A percentile compares a stretch with the other conserved stretches of the same genome.
Evolutionary conservation across 1,284 basidiomycete genomes (phyloP).

Genomic region (Boletus hoseneyae): DNA sequence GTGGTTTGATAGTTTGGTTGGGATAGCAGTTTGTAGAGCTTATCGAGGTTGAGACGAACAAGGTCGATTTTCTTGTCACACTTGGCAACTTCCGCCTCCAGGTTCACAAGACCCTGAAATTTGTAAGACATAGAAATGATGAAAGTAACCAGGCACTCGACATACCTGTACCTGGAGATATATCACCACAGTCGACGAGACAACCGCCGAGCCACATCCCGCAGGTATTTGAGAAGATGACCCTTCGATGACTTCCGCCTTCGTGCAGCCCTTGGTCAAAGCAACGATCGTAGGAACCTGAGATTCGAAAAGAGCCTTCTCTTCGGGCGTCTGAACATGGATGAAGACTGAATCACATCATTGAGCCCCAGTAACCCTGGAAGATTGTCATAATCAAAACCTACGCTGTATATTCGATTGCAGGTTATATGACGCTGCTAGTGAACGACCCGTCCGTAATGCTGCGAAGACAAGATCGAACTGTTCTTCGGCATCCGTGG

Average conservation of each 20-base stretch:
- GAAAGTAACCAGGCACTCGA: conserved; percentile 1
- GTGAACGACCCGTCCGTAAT: conserved; percentile 78
- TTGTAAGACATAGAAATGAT: neutral
- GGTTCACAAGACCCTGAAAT: conserved; percentile 75
- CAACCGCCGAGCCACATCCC: conserved; percentile 84
- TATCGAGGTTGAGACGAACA: conserved; percentile 66
- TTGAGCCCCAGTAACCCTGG: conserved; percentile 1
- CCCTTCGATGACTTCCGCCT: conserved; percentile 56
- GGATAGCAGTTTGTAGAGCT: conserved; percentile 71
- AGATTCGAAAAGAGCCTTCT: conserved; percentile 63
- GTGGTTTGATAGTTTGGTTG: conserved; percentile 77
- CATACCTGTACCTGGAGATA: conserved; percentile 83
- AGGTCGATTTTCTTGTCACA: conserved; percentile 84
- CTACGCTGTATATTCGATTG: conserved; percentile 83
- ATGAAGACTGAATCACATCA: conserved; percentile 65
- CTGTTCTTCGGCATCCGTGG: conserved; percentile 72
- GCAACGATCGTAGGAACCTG: conserved; percentile 77
- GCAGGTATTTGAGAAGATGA: conserved; percentile 67
- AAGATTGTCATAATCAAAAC: conserved; percentile 19
- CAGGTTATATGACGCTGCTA: conserved; percentile 90
- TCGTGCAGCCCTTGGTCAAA: conserved; percentile 88
- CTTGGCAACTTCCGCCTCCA: conserved; percentile 82
- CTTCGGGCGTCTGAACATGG: conserved; percentile 63
- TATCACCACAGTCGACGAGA: conserved; percentile 73
- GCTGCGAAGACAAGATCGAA: conserved; percentile 88